Conservation (phyloP, 2,329 filamentous ascomycete species). For the Fusarium redolens region DNA sequence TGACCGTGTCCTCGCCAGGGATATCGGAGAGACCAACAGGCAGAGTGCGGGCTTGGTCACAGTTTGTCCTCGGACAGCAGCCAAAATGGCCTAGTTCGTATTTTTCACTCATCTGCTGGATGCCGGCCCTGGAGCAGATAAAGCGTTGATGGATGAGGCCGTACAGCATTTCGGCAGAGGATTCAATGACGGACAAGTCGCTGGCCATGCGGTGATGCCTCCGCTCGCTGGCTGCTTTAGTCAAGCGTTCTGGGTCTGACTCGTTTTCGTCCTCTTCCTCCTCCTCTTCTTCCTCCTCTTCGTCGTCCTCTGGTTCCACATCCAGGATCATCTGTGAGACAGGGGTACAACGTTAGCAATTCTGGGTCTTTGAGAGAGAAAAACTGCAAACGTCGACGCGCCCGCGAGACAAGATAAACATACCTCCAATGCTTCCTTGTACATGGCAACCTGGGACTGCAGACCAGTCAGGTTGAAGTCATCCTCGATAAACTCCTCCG, state of each 20-base stretch:
- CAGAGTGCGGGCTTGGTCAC: conserved; percentile 88
- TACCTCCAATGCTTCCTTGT: conserved; percentile 95
- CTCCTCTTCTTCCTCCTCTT: conserved; percentile 87
- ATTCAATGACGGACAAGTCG: conserved; percentile 95
- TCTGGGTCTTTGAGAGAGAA: not conserved
- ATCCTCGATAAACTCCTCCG: conserved; percentile 99
- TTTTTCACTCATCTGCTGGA: conserved; percentile 99
- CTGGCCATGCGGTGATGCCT: conserved; percentile 88
- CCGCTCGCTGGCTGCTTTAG: conserved; percentile 68
- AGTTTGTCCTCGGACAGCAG: conserved; percentile 92
- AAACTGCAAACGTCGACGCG: not conserved
- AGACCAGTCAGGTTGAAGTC: conserved; percentile 98
- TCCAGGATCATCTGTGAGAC: conserved; percentile 89
- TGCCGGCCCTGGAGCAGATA: conserved; percentile 94
- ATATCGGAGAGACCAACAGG: conserved; percentile 95
- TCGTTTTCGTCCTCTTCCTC: conserved; percentile 80
- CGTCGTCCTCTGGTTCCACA: conserved; percentile 94
- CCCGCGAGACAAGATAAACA: conserved; percentile 18
- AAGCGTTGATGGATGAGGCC: conserved; percentile 98
- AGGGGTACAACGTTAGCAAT: conserved; percentile 14
- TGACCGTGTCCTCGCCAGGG: conserved; percentile 96
- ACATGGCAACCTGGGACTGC: conserved; percentile 96
- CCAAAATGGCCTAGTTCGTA: conserved; percentile 98
- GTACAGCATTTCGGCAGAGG: conserved; percentile 97
- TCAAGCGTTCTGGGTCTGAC: conserved; percentile 68